Base-by-base conservation (phyloP, 164 flowering plant species). In the Tetracentron sinense region DNA sequence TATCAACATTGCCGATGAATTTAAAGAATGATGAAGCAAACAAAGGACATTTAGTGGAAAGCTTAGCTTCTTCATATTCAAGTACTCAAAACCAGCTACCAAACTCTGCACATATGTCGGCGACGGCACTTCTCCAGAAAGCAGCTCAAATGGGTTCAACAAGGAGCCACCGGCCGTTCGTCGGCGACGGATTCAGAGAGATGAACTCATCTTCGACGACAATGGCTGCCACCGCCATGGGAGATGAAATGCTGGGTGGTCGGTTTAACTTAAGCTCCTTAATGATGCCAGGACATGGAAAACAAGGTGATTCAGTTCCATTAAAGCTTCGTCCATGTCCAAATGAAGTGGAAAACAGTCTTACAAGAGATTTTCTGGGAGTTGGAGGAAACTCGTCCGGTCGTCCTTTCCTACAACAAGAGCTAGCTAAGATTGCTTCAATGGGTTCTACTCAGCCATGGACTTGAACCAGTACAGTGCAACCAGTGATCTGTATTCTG, bases 81-180 rank as follows among this genome's bases (percentile, higher is more conserved):
- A 44, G 29, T 21, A 66, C 50, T n/a, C 60, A 58, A 26, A 49
- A 21, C 52, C 67, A 66, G 22, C 62, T 54, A 42, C 61, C 60
- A 6, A 42, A 44, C 14, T 28, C 64, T 7, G 57, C 61, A 31
- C 83, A 75, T 67, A 78, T 83, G 78, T 85, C 93, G 0, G 93
- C 93, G 16, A 87, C 90, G 0, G 87, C 91, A 5, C 81, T 85
- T 16, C 60, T 88, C 14, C 95, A 88, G 63, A 85, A 81, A 57
- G 91, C 95, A 19, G 86, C 95, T 2, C 90, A 88, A 65, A 84
- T 88, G 86, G 93, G 93, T 1, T 85, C 93, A 0, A 75, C 90
- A 12, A 65, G 77, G 17, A 81, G 82, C 80, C 76, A 71, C 58
- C 66, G 71, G 5, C 46, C 75, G 0, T 30, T 64, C 57, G 23